These are phyloP conservation scores for Phytophthora brassicae DNA, from an alignment of 352 stramenopile genomes.

Conservation along the genomic window DNA sequence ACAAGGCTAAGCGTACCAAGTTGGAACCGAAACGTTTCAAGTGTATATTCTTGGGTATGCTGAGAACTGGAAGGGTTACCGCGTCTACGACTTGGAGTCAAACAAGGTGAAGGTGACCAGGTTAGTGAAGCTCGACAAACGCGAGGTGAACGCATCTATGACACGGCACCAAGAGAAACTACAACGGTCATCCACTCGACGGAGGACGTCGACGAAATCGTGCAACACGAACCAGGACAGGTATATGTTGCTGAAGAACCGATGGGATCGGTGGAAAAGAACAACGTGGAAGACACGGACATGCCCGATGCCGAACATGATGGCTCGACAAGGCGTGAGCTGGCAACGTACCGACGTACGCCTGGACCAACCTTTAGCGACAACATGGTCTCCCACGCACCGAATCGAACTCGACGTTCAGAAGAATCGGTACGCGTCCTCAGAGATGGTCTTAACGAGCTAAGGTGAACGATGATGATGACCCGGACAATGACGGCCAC, in stretches of 20 bases:
- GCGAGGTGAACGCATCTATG: constrained; percentile 16
- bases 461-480: neutral
- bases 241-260: neutral
- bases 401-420: neutral
- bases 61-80: constrained; percentile 19
- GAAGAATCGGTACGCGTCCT: constrained; percentile 1
- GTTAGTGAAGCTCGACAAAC: constrained; percentile 22
- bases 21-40: constrained; percentile 27
- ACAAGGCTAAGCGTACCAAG: constrained; percentile 26
- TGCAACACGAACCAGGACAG: neutral
- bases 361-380: neutral
- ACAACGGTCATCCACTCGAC: constrained; percentile 3
- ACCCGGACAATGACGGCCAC: constrained; percentile 2
- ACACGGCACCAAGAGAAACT: neutral
- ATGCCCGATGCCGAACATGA: neutral
- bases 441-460: neutral
- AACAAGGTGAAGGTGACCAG: constrained; percentile 18
- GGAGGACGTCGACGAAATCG: neutral
- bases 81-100: constrained; percentile 18
- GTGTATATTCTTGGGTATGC: constrained; percentile 32
- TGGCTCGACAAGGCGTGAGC: neutral
- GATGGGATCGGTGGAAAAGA: neutral
- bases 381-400: neutral
- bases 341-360: neutral
- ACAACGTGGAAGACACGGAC: neutral